Conservation (phyloP, 306 rosid genomes). For the Gynostemma pentaphyllum region DNA sequence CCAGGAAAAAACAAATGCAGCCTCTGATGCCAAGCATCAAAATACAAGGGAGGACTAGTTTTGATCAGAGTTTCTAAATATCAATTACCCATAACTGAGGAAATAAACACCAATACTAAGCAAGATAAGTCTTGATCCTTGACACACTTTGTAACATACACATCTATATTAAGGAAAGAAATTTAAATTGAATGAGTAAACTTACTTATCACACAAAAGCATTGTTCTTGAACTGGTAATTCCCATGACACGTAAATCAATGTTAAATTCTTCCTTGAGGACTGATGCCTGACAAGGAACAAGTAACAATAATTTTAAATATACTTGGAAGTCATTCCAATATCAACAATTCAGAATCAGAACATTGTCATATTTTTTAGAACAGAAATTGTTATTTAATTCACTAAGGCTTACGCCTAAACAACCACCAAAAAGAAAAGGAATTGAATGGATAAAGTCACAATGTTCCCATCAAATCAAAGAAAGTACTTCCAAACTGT, state of each 20-base stretch:
- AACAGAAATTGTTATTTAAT: too few species aligned
- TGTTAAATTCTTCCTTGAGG: slow-evolving; percentile 89
- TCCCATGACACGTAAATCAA: slow-evolving; percentile 94
- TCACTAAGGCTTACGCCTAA: too few species aligned
- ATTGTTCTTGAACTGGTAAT: slow-evolving; percentile 66
- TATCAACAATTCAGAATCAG: neutral
- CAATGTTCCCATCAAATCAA: neutral
- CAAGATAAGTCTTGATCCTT: neutral
- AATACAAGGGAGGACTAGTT: too few species aligned
- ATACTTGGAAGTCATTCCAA: too few species aligned
- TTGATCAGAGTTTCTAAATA: neutral
- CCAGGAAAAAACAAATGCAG: too few species aligned
- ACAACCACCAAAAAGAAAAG: too few species aligned
- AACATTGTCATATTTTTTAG: too few species aligned
- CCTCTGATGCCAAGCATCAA: too few species aligned
- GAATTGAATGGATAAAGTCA: too few species aligned
- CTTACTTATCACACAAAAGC: slow-evolving; percentile 84
- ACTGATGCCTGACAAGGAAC: slow-evolving; percentile 50
- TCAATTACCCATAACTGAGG: neutral
- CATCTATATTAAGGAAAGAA: neutral
- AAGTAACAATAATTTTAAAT: too few species aligned
- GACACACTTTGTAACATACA: neutral
- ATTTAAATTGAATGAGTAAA: slow-evolving; percentile 14
- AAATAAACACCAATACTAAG: neutral
- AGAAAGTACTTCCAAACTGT: neutral